Conservation (phyloP, 768 basidiomycete species). For the Coprinopsis marcescibilis region DNA sequence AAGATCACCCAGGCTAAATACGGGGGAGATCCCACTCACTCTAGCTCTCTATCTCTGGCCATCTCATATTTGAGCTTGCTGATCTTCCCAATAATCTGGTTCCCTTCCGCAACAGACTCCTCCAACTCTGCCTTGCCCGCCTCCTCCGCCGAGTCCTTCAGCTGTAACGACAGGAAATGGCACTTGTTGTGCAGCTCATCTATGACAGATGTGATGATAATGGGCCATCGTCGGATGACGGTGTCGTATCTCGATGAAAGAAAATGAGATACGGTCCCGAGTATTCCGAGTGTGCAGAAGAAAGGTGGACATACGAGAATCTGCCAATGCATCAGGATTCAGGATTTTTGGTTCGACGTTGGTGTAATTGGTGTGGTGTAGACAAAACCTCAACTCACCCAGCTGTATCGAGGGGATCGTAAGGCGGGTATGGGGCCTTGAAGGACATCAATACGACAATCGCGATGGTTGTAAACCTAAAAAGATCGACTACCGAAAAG, state of each 20-base stretch:
- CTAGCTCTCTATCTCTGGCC: constrained; percentile 64
- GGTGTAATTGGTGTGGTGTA: not conserved
- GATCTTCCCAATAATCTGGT: constrained; percentile 65
- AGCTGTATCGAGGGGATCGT: constrained; percentile 65
- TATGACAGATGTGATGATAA: constrained; percentile 77
- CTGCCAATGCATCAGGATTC: constrained; percentile 25
- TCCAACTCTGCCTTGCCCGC: constrained; percentile 22
- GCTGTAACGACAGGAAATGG: constrained; percentile 49
- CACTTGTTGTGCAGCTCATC: constrained; percentile 69
- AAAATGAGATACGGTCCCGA: not conserved
- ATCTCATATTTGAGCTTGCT: constrained; percentile 85
- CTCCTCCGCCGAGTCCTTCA: constrained; percentile 15
- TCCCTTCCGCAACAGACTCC: constrained; percentile 65
- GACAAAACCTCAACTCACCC: constrained; percentile 44
- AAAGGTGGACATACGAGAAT: constrained; percentile 46
- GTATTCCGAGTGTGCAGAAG: constrained; percentile 3
- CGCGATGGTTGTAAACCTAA: no score
- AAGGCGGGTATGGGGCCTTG: constrained; percentile 54
- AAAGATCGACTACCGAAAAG: no score
- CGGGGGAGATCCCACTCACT: constrained; percentile 37
- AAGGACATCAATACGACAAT: no score
- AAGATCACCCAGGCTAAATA: not conserved
- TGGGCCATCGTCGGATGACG: constrained; percentile 73
- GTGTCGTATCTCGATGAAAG: constrained; percentile 53
- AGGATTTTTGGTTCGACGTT: not conserved